Percentiles rank a stretch among this genome's conserved stretches.
Conservation (phyloP, 768 basidiomycete genomes). For the Hericium rajendrae region DNA sequence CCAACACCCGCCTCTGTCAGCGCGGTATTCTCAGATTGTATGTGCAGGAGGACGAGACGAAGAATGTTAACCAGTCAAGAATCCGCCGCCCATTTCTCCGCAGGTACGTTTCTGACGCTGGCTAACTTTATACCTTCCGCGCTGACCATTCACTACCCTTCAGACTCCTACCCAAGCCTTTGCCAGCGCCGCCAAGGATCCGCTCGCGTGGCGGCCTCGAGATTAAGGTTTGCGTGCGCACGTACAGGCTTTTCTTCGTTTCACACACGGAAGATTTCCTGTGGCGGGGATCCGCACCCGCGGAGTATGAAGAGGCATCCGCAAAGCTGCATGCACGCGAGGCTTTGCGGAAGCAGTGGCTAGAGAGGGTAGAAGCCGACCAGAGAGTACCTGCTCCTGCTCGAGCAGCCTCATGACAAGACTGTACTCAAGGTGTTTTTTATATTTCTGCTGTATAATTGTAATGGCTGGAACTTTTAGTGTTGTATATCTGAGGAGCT, state of each 20-base stretch:
- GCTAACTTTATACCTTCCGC: slow-evolving; percentile 25
- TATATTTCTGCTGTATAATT: too few species aligned
- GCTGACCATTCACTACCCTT: slow-evolving; percentile 15
- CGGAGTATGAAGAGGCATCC: slow-evolving; percentile 27
- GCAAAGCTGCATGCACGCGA: slow-evolving; percentile 10
- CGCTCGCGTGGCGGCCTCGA: slow-evolving; percentile 48
- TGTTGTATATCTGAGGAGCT: too few species aligned
- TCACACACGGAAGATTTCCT: slow-evolving; percentile 57
- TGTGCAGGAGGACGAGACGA: slow-evolving; percentile 46
- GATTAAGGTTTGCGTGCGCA: slow-evolving; percentile 77
- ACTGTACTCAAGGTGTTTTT: too few species aligned
- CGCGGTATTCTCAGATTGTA: not conserved
- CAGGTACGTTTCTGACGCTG: slow-evolving; percentile 32
- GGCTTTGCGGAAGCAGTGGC: slow-evolving; percentile 17
- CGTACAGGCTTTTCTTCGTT: slow-evolving; percentile 76
- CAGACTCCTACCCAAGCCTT: slow-evolving; percentile 30
- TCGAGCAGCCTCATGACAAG: too few species aligned
- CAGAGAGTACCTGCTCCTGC: not conserved
- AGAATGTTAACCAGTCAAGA: slow-evolving; percentile 38
- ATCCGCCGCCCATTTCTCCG: slow-evolving; percentile 55
- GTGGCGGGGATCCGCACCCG: slow-evolving; percentile 34
- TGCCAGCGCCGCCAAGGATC: slow-evolving; percentile 7
- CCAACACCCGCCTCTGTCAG: not conserved
- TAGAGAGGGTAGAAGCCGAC: slow-evolving; percentile 14
- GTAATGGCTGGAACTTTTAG: too few species aligned